A percentile compares a stretch with the other conserved stretches of the same genome.
Conservation (phyloP, 306 rosid species). For the Vigna hirtella region DNA sequence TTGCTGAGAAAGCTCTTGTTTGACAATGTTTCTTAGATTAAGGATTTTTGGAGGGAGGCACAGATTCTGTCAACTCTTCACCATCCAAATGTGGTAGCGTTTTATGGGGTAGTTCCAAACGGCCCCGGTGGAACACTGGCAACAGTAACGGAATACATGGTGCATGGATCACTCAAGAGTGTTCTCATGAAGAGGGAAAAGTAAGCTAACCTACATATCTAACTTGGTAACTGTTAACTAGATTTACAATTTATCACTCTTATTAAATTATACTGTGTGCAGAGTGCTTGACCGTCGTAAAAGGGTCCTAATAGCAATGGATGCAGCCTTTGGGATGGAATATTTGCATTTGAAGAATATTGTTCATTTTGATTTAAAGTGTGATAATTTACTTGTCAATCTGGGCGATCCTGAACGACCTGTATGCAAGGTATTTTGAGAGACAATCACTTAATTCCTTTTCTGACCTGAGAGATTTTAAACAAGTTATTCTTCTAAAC, state of each 20-base stretch:
- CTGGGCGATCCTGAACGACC: conserved; percentile 91
- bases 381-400: conserved; percentile 95
- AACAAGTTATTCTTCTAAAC: neutral
- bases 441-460: conserved; percentile 11
- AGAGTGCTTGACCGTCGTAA: conserved; percentile 92
- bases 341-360: conserved; percentile 91
- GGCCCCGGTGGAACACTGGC: conserved; percentile 89
- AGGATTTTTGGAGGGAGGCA: conserved; percentile 98
- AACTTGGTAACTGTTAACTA: conserved; percentile 19
- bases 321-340: conserved; percentile 98
- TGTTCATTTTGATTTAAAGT: conserved; percentile 95
- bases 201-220: conserved; percentile 49
- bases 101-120: conserved; percentile 92
- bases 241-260: conserved; percentile 36
- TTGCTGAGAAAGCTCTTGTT: conserved; percentile 11
- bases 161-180: conserved; percentile 92
- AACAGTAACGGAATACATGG: conserved; percentile 92
- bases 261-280: conserved; percentile 47
- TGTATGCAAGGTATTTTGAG: conserved; percentile 81
- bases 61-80: conserved; percentile 90
- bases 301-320: conserved; percentile 85
- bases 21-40: conserved; percentile 47
- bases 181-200: conserved; percentile 75
- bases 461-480: conserved; percentile 2
- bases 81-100: conserved; percentile 97